A percentile compares a stretch with the other conserved stretches of the same genome.
phyloP scores from a whole-genome alignment of 192 early-diverging fungal species.

The Podila clonocystis region DNA sequence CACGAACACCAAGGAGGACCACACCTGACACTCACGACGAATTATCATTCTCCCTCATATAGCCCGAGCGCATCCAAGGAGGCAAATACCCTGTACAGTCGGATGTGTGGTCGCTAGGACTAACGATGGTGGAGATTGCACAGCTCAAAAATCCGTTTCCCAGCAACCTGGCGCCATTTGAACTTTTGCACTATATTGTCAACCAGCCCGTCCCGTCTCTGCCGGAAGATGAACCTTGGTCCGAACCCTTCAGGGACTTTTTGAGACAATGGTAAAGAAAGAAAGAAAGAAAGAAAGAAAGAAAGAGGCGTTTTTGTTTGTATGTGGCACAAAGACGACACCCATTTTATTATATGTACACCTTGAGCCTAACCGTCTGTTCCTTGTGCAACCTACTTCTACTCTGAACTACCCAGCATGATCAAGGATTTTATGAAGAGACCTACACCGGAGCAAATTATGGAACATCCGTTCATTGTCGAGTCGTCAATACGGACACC shows the following conservation, averaged over 20 bases:
- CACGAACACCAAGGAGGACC: no score
- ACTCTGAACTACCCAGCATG: slow-evolving; percentile 57
- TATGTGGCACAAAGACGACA: no score
- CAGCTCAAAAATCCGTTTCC: slow-evolving; percentile 94
- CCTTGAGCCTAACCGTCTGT: not conserved
- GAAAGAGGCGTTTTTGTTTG: no score
- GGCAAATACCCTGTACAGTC: slow-evolving; percentile 87
- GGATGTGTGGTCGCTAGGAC: slow-evolving; percentile 95
- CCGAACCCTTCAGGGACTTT: slow-evolving; percentile 74
- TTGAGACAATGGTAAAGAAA: slow-evolving; percentile 71
- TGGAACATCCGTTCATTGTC: slow-evolving; percentile 75
- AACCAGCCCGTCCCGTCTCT: slow-evolving; percentile 87
- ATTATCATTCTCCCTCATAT: slow-evolving; percentile 5
- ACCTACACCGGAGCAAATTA: slow-evolving; percentile 75
- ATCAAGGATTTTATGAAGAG: slow-evolving; percentile 77
- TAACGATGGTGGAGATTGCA: slow-evolving; percentile 94
- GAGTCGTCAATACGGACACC: slow-evolving; percentile 57
- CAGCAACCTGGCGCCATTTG: slow-evolving; percentile 84
- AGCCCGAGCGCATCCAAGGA: slow-evolving; percentile 97
- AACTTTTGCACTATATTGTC: slow-evolving; percentile 93
- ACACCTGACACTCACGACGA: not conserved
- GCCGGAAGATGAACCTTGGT: slow-evolving; percentile 67
- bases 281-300: no score
- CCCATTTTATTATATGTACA: no score
- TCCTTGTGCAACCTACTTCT: not conserved